Evolutionary conservation across 2,329 filamentous ascomycete genomes (phyloP).

Genomic region (Lecanicillium sp.): DNA sequence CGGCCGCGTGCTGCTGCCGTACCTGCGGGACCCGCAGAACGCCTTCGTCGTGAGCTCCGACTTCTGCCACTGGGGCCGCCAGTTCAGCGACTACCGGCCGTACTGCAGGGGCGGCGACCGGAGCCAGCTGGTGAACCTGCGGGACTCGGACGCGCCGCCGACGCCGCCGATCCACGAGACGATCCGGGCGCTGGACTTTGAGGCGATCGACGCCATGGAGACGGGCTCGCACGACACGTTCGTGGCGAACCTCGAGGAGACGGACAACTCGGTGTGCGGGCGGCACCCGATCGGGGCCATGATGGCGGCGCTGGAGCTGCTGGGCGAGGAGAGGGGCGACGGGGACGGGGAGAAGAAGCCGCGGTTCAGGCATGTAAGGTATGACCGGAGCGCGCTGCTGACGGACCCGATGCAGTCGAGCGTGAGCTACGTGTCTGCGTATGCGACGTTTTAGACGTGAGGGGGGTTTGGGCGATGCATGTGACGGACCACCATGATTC

Average conservation of each 20-base stretch:
- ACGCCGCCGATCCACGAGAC: conserved; percentile 68
- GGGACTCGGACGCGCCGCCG: conserved; percentile 27
- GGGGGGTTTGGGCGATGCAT: no score
- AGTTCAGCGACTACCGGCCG: conserved; percentile 72
- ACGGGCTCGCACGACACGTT: conserved; percentile 67
- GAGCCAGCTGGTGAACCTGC: conserved; percentile 34
- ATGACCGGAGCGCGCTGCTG: conserved; percentile 78
- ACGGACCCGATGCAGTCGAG: conserved; percentile 66
- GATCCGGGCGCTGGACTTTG: conserved; percentile 71
- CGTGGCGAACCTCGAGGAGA: conserved; percentile 60
- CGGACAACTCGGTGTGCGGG: conserved; percentile 89
- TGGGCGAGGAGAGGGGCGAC: conserved; percentile 36
- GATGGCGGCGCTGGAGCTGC: conserved; percentile 77
- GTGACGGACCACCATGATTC: no score
- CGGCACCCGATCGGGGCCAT: conserved; percentile 89
- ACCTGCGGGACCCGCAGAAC: conserved; percentile 67
- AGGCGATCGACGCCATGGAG: conserved; percentile 80
- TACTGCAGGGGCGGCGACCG: conserved; percentile 49
- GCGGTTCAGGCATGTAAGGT: conserved; percentile 73
- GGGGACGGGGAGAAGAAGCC: conserved; percentile 37
- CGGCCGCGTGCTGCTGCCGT: conserved; percentile 68
- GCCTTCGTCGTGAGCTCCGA: conserved; percentile 89
- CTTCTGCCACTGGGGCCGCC: conserved; percentile 90
- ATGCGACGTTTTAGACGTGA: conserved; percentile 61
- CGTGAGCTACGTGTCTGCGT: conserved; percentile 92